Conservation (phyloP, 768 basidiomycete genomes). For the Tephrocybe rancida region DNA sequence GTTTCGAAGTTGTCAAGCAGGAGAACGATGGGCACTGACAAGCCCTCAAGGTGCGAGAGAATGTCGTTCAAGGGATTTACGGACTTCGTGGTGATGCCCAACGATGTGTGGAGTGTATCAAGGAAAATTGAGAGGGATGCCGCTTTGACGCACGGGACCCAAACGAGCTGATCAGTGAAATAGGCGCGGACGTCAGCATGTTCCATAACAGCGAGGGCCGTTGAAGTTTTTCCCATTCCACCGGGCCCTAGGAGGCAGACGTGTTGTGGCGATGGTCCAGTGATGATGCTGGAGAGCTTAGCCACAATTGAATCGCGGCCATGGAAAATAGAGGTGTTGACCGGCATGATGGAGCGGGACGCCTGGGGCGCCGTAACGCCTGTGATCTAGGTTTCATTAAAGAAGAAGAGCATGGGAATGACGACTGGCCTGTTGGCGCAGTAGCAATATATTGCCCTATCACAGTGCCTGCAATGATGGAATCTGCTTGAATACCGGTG, state of each 20-base stretch:
- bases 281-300: constrained; percentile 15
- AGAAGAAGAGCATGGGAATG: too few relatives aligned
- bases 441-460: too few relatives aligned
- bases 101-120: constrained; percentile 18
- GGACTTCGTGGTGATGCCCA: constrained; percentile 20
- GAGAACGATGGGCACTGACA: constrained; percentile 25
- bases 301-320: constrained; percentile 21
- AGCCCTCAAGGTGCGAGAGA: constrained; percentile 21
- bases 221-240: constrained; percentile 41
- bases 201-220: constrained; percentile 35
- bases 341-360: neutral
- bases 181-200: constrained; percentile 16
- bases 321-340: constrained; percentile 17
- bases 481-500: too few relatives aligned
- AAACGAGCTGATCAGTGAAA: constrained; percentile 24
- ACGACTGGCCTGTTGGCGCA: too few relatives aligned
- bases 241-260: constrained; percentile 29
- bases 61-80: constrained; percentile 22
- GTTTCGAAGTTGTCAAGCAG: constrained; percentile 46
- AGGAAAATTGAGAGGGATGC: constrained; percentile 23
- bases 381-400: too few relatives aligned
- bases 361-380: too few relatives aligned
- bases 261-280: constrained; percentile 1
- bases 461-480: too few relatives aligned
- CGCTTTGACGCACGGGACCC: constrained; percentile 34